Conservation (phyloP, 352 stramenopile genomes). For the Phytophthora foliorum region DNA sequence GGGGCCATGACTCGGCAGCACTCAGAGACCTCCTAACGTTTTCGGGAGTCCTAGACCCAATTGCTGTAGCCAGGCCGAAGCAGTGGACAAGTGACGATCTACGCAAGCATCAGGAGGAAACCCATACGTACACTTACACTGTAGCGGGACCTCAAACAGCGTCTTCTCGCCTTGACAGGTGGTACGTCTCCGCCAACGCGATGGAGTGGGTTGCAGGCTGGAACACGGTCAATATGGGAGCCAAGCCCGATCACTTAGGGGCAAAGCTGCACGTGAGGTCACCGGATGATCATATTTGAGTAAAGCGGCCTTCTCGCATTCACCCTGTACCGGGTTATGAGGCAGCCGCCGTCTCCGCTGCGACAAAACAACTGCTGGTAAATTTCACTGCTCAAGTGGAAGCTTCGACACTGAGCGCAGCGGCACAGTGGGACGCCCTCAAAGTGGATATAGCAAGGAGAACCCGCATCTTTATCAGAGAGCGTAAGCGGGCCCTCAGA, state of each 20-base stretch:
- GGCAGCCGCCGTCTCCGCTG: background rate
- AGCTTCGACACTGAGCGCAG: background rate
- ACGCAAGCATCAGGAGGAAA: background rate
- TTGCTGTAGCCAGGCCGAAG: background rate
- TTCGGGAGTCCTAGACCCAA: background rate
- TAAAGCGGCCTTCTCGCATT: background rate
- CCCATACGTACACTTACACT: background rate
- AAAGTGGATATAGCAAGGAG: background rate
- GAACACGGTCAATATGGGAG: conserved; percentile 22
- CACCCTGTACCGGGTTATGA: background rate
- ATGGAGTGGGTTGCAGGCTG: conserved; percentile 51
- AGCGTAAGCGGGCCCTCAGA: background rate
- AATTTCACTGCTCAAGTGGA: background rate
- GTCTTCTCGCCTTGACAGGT: conserved; percentile 12
- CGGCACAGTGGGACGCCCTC: background rate
- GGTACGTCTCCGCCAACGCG: conserved; percentile 50
- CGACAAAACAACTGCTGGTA: background rate
- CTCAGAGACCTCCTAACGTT: background rate
- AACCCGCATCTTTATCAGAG: background rate
- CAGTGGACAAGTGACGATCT: background rate
- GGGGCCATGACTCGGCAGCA: background rate
- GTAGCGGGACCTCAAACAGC: background rate
- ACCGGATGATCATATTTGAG: background rate
- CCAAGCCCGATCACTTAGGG: background rate
- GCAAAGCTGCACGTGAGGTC: background rate